A percentile compares a stretch with the other conserved stretches of the same genome.
These are phyloP conservation scores for Gnomoniopsis sp. DNA, from an alignment of 2,329 filamentous ascomycete species.

Conservation along the genomic window DNA sequence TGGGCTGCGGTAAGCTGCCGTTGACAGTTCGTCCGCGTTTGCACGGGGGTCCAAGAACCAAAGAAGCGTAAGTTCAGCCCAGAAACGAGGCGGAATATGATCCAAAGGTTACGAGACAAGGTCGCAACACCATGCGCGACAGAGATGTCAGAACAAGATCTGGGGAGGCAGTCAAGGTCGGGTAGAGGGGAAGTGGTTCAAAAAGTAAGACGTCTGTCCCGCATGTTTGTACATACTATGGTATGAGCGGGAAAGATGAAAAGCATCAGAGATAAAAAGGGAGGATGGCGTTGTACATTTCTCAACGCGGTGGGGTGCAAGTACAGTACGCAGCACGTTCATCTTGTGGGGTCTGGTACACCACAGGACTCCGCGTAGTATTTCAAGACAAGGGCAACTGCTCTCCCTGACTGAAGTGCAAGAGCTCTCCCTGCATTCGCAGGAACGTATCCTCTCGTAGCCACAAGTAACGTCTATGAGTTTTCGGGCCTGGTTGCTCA, in stretches of 20 bases:
- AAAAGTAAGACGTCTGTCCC: slow-evolving; percentile 21
- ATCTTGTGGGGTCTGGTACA: slow-evolving; percentile 14
- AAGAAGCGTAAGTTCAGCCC: background rate
- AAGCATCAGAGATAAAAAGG: slow-evolving; percentile 8
- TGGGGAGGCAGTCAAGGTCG: slow-evolving; percentile 3
- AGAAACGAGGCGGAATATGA: background rate
- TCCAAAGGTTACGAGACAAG: slow-evolving; percentile 15
- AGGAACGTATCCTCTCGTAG: background rate
- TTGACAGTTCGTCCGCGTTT: slow-evolving; percentile 27
- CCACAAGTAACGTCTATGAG: background rate
- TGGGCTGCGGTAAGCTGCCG: slow-evolving; percentile 30
- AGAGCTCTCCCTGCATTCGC: slow-evolving; percentile 16
- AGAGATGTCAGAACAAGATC: slow-evolving; percentile 6
- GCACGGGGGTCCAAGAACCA: background rate
- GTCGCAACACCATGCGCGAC: slow-evolving; percentile 16
- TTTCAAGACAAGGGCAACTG: slow-evolving; percentile 15
- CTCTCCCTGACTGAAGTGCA: slow-evolving; percentile 12
- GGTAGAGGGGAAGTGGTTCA: slow-evolving; percentile 16
- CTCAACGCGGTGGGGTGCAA: slow-evolving; percentile 16
- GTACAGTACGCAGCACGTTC: slow-evolving; percentile 9
- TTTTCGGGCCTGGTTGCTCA: background rate
- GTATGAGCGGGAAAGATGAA: background rate
- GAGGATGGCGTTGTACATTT: slow-evolving; percentile 16
- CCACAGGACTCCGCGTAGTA: background rate
- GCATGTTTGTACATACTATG: slow-evolving; percentile 9